Evolutionary conservation across 2,329 filamentous ascomycete species (phyloP), one percentile per base, ranked within the genome.

Genomic region (Penicillium aurantiogriseum): DNA sequence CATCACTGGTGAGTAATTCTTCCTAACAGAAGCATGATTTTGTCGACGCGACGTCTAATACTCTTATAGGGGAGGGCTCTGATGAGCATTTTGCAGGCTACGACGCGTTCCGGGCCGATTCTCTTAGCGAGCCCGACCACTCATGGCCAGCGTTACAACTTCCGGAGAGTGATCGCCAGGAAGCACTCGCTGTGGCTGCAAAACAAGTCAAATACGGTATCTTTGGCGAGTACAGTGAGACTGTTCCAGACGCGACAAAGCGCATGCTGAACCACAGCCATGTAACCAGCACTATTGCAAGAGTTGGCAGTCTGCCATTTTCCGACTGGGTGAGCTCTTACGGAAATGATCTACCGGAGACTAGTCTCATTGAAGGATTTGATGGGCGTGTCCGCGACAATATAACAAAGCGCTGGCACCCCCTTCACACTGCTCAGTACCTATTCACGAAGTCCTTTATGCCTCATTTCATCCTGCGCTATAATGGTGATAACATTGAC

Each of bases 31-130:
- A 35, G 33, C 33, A 17, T 15, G 13, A 1, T 15, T 35, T 15
- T 15, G 33, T 17, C 15, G 2, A 17, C 13, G 13, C 2, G 33
- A 0, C 13, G 6, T 27, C 42, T 44, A 44, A 44, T 44, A 29
- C 3, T 17, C 69, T 85, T 4, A 83, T 81, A 0, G 77, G 78
- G 23, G 80, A 83, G 63, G 81, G 81, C 5, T 70, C 80, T 9
- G 83, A 85, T 59, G 83, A 85, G 70, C 74, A 79, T 50, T 85
- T 85, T 64, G 78, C 73, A 2, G 83, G 83, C 31, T 85, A 85
- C 59, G 69, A 74, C 0, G 70, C 75, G 46, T 80, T 80, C 54
- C 63, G 76, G 0, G 69, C 75, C 0, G 81, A 84, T 51, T 78
- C 76, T 51, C 72, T 85, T 2, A 74, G 76, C 11, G 82, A 84